A percentile compares a stretch with the other conserved stretches of the same genome.
phyloP scores from a whole-genome alignment of 768 basidiomycete genomes.

The Suillus brevipes region DNA sequence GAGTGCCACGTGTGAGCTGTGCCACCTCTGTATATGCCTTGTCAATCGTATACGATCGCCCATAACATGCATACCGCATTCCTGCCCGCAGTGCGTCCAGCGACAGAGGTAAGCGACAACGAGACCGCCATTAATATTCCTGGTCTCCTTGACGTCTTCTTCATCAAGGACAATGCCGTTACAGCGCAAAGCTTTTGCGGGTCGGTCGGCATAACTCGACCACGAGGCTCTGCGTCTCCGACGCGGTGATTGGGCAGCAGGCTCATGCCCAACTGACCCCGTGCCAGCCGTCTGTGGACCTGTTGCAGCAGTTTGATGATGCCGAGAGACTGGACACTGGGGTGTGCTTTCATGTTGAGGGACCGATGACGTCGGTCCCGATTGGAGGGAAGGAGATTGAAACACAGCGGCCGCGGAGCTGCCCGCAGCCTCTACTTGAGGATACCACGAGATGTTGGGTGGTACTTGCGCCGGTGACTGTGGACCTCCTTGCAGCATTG shows the following conservation, averaged over 20 bases:
- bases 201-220: background rate
- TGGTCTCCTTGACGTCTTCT: background rate
- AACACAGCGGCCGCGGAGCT: background rate
- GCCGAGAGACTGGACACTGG: background rate
- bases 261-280: background rate
- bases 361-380: background rate
- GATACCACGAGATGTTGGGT: background rate
- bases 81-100: constrained; percentile 23
- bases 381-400: background rate
- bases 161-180: background rate
- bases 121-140: constrained; percentile 13
- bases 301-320: background rate
- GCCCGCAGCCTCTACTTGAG: background rate
- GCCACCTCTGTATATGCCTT: constrained; percentile 28
- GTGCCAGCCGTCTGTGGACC: background rate
- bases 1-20: constrained; percentile 20
- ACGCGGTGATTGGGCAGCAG: background rate
- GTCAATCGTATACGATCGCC: constrained; percentile 28
- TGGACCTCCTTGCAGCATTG: background rate
- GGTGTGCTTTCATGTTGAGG: background rate
- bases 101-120: constrained; percentile 26
- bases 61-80: constrained; percentile 27
- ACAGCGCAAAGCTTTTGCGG: background rate
- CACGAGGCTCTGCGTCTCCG: constrained; percentile 1
- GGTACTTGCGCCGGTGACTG: background rate